phyloP scores from a whole-genome alignment of 176 grass and related monocot species.

The Dactylis glomerata region DNA sequence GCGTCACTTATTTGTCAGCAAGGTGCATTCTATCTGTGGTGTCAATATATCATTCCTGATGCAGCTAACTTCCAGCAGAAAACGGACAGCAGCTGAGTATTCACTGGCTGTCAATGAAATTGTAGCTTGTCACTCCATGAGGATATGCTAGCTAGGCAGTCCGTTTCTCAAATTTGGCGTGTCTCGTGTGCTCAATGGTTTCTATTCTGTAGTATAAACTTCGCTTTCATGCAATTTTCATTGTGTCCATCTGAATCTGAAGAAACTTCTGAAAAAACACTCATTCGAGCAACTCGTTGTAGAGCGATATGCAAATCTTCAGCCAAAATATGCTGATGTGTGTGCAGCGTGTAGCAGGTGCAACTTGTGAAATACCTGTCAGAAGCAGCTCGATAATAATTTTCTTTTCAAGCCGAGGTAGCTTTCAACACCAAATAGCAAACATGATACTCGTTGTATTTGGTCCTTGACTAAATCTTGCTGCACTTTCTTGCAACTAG shows the following conservation, averaged over 20 bases:
- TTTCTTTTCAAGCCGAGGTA: not conserved
- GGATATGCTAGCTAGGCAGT: not conserved
- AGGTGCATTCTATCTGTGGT: not conserved
- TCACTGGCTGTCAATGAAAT: not conserved
- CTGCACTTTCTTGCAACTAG: not conserved
- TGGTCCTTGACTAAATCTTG: not conserved
- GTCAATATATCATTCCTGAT: not conserved
- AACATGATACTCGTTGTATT: not conserved
- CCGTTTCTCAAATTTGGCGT: not conserved
- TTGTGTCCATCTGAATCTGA: too few relatives aligned
- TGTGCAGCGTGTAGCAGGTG: not conserved
- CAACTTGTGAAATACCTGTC: not conserved
- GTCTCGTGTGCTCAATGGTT: not conserved
- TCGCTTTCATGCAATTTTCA: too few relatives aligned
- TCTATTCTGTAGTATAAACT: too few relatives aligned
- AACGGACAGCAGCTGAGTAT: constrained; percentile 37
- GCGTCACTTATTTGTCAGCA: not conserved
- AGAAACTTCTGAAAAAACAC: not conserved
- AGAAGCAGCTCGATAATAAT: not conserved
- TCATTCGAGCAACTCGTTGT: not conserved
- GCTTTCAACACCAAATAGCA: not conserved
- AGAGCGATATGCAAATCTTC: not conserved
- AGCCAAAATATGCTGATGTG: not conserved
- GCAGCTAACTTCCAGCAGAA: constrained; percentile 33
- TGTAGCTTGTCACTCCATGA: not conserved